Evolutionary conservation across 768 basidiomycete genomes (phyloP), one percentile per base, ranked within the genome.

Genomic region (Pulveroboletus frians): DNA sequence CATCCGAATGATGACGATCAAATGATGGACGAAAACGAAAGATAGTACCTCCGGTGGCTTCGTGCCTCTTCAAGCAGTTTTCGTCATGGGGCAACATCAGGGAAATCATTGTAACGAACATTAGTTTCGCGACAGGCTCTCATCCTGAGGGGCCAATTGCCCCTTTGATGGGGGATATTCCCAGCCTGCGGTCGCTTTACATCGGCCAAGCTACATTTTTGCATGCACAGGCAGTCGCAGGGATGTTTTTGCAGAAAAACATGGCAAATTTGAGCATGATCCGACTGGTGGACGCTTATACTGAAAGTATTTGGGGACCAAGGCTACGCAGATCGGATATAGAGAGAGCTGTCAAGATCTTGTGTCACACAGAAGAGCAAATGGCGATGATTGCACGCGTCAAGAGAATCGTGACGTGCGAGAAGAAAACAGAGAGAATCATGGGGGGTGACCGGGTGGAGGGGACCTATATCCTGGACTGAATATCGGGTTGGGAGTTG

Each of bases 241-340:
- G 57, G n/a, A 60, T 73, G 50, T 58, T 74, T 50, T 59, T 66
- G 32, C 60, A 58, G 5, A 58, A 46, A 23, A 52, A 46, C 14
- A 53, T 57, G 47, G 40, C 50, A 26, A 36, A 45, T 11, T 64
- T 80, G 20, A 55, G 63, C 47, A 40, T 55, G 26, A 59, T 81
- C 21, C 64, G 69, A 35, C 66, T 80, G 6, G 73, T 80, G n/a
- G 81, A 83, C 50, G 72, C 71, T 18, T 82, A 81, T 56, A 61
- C 64, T 10, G 75, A 70, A 39, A 79, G 79, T 49, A 83, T 84
- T 23, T 82, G 81, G 81, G 81, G 78, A 36, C 66, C 68, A 2
- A 70, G 81, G 29, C 51, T 82, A 26, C 72, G 80, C 14, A 65
- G 74, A 34, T 69, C 71, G 11, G 77, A 81, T 54, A 56, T 81